A percentile compares a stretch with the other conserved stretches of the same genome.
Evolutionary conservation across 2,329 filamentous ascomycete species (phyloP).

Genomic region (Penicillium oxalicum): DNA sequence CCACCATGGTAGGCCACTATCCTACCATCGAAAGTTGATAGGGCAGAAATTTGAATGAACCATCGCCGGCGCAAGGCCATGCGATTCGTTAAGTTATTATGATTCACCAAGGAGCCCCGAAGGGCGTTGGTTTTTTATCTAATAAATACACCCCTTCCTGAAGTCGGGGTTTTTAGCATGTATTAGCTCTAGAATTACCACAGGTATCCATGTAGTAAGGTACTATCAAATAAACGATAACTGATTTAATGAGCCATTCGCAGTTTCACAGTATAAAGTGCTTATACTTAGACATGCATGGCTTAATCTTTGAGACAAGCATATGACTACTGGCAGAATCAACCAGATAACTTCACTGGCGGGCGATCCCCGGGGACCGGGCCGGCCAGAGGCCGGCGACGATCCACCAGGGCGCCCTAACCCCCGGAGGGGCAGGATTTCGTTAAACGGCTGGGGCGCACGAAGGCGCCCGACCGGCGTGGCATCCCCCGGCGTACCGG

Average conservation of each 20-base stretch:
- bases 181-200: slow-evolving; percentile 1
- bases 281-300: neutral
- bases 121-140: neutral
- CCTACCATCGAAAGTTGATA: neutral
- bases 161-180: slow-evolving; percentile 1
- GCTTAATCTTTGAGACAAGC: neutral
- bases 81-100: neutral
- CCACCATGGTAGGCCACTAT: neutral
- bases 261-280: neutral
- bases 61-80: neutral
- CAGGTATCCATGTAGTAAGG: slow-evolving; percentile 1
- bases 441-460: neutral
- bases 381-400: too few relatives aligned
- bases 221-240: neutral
- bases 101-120: neutral
- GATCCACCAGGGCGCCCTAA: neutral
- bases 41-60: neutral
- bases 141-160: neutral
- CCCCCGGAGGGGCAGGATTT: neutral
- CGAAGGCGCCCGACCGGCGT: neutral
- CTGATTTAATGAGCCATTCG: neutral
- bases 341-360: neutral
- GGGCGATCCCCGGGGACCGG: neutral
- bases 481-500: neutral
- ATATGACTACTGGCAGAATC: neutral